Conservation (phyloP, 1,284 basidiomycete species). For the Inonotus obliquus region DNA sequence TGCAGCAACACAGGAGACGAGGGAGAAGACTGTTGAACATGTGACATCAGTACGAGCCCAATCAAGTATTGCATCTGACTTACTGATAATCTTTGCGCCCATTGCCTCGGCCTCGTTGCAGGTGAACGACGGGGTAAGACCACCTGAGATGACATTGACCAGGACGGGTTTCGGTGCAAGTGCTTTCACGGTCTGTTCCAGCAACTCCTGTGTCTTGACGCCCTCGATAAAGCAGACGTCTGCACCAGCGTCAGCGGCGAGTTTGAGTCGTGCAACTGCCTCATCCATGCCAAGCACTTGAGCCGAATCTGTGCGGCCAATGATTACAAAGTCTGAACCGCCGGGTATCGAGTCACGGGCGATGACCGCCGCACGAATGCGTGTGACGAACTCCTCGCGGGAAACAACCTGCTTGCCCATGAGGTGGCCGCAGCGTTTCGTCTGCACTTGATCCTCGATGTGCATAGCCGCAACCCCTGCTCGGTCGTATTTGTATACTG, state of each 20-base stretch:
- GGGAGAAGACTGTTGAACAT: constrained; percentile 48
- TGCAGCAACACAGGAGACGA: constrained; percentile 68
- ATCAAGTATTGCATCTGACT: constrained; percentile 24
- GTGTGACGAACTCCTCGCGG: constrained; percentile 67
- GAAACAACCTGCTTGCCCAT: constrained; percentile 80
- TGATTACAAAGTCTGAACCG: constrained; percentile 73
- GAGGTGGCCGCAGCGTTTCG: constrained; percentile 79
- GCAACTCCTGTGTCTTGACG: constrained; percentile 63
- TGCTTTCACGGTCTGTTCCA: constrained; percentile 57
- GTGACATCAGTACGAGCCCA: background rate
- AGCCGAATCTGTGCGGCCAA: constrained; percentile 79
- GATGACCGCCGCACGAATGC: constrained; percentile 73
- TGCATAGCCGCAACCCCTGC: constrained; percentile 75
- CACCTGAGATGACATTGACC: constrained; percentile 74
- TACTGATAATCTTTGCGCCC: constrained; percentile 75
- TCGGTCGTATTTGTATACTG: constrained; percentile 64
- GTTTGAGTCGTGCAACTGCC: constrained; percentile 61
- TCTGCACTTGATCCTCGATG: constrained; percentile 82
- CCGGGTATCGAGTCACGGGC: constrained; percentile 69
- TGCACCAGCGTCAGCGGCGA: constrained; percentile 71
- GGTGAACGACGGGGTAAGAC: constrained; percentile 70
- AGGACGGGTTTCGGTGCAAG: constrained; percentile 70
- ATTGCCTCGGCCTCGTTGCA: constrained; percentile 59
- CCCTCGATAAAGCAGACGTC: constrained; percentile 86
- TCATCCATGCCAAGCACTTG: constrained; percentile 81